Conservation (phyloP, 305 asterid genomes). For the Ajuga reptans region DNA sequence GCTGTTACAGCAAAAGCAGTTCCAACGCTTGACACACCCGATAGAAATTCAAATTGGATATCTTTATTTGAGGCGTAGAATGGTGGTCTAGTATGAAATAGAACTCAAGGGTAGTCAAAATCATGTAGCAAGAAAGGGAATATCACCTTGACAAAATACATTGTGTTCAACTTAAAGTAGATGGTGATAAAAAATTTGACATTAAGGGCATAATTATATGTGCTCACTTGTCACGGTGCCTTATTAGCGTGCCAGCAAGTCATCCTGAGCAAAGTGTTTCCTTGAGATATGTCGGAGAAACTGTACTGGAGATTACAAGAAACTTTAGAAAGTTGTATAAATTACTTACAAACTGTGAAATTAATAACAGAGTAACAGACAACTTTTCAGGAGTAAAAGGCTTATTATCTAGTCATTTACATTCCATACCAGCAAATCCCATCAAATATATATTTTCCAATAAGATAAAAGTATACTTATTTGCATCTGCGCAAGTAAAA, state of each 20-base stretch:
- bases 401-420: background rate
- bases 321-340: conserved; percentile 23
- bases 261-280: conserved; percentile 92
- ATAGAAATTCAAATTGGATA: background rate
- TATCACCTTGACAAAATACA: background rate
- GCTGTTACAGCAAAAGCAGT: too few relatives aligned
- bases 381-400: background rate
- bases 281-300: conserved; percentile 78
- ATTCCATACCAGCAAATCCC: background rate
- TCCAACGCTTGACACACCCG: background rate
- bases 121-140: background rate
- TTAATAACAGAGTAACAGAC: background rate
- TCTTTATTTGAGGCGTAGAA: background rate
- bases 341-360: background rate
- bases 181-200: background rate
- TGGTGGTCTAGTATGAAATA: background rate
- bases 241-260: conserved; percentile 68
- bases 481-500: background rate
- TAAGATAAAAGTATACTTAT: background rate
- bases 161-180: background rate
- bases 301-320: conserved; percentile 57
- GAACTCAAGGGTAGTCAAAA: background rate
- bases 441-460: background rate
- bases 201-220: conserved; percentile 2
- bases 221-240: conserved; percentile 65